Evolutionary conservation across 202 grass and related monocot species (phyloP).

Genomic region (Setaria viridis): DNA sequence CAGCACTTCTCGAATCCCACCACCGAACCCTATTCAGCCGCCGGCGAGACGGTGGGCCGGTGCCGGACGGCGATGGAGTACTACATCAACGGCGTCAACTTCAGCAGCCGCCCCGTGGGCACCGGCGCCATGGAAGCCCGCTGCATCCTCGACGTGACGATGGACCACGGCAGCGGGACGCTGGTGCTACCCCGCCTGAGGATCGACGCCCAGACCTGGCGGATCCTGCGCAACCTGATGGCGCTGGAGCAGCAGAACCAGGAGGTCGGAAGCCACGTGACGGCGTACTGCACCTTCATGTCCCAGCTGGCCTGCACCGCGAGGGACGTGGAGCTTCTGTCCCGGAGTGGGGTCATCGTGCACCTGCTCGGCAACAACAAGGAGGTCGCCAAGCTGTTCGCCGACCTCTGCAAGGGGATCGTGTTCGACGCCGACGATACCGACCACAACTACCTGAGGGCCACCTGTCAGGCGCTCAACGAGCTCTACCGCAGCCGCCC

Average conservation of each 20-base stretch:
- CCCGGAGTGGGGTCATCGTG: background rate
- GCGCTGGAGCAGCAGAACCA: conserved; percentile 39
- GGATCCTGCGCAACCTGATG: conserved; percentile 44
- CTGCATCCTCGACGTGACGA: conserved; percentile 40
- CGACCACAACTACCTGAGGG: background rate
- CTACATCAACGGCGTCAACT: conserved; percentile 10
- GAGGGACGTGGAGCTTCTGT: conserved; percentile 12
- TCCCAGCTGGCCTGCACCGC: conserved; percentile 20
- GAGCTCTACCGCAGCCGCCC: background rate
- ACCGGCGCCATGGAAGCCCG: background rate
- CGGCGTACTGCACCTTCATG: conserved; percentile 43
- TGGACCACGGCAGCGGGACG: background rate
- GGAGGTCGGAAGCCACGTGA: background rate
- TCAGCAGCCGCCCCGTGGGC: background rate
- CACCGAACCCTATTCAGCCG: fast-evolving
- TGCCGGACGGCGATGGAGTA: conserved; percentile 44
- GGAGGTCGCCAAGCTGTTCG: conserved; percentile 1
- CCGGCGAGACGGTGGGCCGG: background rate
- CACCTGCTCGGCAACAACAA: background rate
- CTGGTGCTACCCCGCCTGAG: conserved; percentile 25
- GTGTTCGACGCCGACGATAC: background rate
- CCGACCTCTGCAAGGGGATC: conserved; percentile 37
- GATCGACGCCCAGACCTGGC: conserved; percentile 22
- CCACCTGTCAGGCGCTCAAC: background rate
- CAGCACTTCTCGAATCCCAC: conserved; percentile 16